Evolutionary conservation across 768 basidiomycete genomes (phyloP), one percentile per base, ranked within the genome.

Genomic region (Rubroboletus satanas): DNA sequence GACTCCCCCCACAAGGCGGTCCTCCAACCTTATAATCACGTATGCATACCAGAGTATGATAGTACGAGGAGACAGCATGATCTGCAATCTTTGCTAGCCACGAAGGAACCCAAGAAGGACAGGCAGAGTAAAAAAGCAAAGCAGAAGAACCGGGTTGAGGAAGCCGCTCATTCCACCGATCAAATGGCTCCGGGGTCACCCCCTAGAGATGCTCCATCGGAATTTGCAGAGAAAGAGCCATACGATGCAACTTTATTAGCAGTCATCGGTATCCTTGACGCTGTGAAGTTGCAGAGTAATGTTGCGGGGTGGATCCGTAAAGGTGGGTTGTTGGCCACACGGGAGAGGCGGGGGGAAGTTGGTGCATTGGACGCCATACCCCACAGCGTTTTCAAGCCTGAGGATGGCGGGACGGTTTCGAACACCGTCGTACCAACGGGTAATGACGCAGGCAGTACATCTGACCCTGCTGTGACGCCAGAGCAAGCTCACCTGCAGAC

Each of bases 11-110:
- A 69, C 55, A 82, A 82, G 60, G 81, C 87, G 0, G 77, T 73
- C 29, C 74, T 87, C 15, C 91, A 93, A 64, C 91, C 90, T 0
- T 88, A 81, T 73, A 93, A 90, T 65, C 91, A 93, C 64, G 71
- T 93, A 21, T 89, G 86, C 63, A 79, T 93, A 59, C 76, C 72
- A 10, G 90, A 91, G 64, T 93, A 91, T 65, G 73, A 76, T 14
- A 72, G 68, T 2, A 60, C 70, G 9, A 73, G 71, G 64, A 78
- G 85, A 29, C 63, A 65, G 17, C 56, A 57, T 17, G 78, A 80
- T 53, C 58, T 79, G 18, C 68, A 55, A 12, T 58, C 54, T 7
- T 58, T 78, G 7, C 43, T 56, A 23, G 55, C 53, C 15, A 59
- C 64, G 9, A 52, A 42, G 43, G 39, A 60, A 5, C 57, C 67